Evolutionary conservation across 225 moss, liverwort and hornwort genomes (phyloP), one percentile per base, ranked within the genome.

Genomic region (Physcomitrellopsis africana): DNA sequence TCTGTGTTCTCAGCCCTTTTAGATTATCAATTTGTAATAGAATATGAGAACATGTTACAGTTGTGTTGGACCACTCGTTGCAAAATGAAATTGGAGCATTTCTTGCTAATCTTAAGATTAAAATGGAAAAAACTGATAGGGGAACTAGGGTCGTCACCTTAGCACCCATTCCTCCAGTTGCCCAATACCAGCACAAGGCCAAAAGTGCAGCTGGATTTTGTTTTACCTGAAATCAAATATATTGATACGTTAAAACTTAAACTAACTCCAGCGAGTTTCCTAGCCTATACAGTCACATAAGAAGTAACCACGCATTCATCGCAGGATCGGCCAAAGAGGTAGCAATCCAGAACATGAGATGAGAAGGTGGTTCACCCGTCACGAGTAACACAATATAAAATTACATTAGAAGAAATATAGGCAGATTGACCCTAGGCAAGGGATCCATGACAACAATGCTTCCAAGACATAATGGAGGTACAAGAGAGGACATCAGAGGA

Each of bases 101-200:
- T 44, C 29, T 14, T 13, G 60, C 52, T 60, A 22, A n/a, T 15
- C 42, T 8, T 15, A 47, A 66, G 29, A 9, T 80, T 23, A 71
- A 69, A 52, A 23, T 72, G 63, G 48, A 48, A 67, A 55, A 18
- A 51, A 66, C 29, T 61, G 71, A 64, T 56, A 17, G 22, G 47
- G 62, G 32, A 18, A 67, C 46, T 54, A 24, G 69, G 65, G 15
- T 18, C n/a, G 56, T 56, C 80, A 93, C 93, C 89, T 93, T 91
- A 10, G 87, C 75, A 14, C 93, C 93, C 67, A 83, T 76, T 72
- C 93, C 93, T 52, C 83, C 83, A 79, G 93, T 91, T 64, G 93
- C 91, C 93, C 93, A 93, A 77, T 88, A 93, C 93, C 93, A 93
- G 61, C 81, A 73, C 73, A 93, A 79, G 67, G 93, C 91, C 74